Base-by-base conservation (phyloP, 2,329 filamentous ascomycete genomes). In the Ophiocordyceps camponoti-floridani region DNA sequence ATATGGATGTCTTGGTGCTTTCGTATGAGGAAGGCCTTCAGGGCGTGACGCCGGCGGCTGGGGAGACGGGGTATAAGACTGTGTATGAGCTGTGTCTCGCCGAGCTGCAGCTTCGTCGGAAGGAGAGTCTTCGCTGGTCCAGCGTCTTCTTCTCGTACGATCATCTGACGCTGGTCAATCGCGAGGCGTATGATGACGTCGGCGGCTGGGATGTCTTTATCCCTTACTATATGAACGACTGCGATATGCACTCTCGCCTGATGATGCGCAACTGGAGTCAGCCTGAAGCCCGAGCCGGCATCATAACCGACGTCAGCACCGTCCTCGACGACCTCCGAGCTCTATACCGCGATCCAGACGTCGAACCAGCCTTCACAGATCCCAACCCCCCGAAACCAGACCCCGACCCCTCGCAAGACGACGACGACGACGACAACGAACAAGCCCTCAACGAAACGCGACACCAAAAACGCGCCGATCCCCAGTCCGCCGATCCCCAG, bases 111-210 rank as follows among this genome's bases (percentile, higher is more conserved):
- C 48, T 53, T 10, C 58, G 61, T 10, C 45, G 59, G 1, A 46
- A 47, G 3, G 51, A 52, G 1, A 58, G 61, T 30, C 53, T 60
- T 9, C 55, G 58, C 44, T 77, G 73, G 73, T 72, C 60, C 0
- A 56, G 67, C 43, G 63, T 65, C n/a, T 73, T 74, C 56, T 77
- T 75, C 54, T 63, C 69, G 12, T 77, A 76, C 57, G 73, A 78
- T 53, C 68, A 71, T 49, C 61, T 79, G 3, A 65, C 72, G 2
- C 60, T 77, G 1, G 70, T 77, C 40, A 77, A 78, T 51, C 68
- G 68, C 11, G 59, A 55, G 8, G 67, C 71, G 0, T 68, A 68
- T 51, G 63, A 68, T 48, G 62, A 66, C 41, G 62, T 75, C 8
- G 64, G 73, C 18, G 70, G 64, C 0, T 78, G 73, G 70, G 74